phyloP scores from a whole-genome alignment of 345 rosid genomes.

The Leavenworthia alabamica region DNA sequence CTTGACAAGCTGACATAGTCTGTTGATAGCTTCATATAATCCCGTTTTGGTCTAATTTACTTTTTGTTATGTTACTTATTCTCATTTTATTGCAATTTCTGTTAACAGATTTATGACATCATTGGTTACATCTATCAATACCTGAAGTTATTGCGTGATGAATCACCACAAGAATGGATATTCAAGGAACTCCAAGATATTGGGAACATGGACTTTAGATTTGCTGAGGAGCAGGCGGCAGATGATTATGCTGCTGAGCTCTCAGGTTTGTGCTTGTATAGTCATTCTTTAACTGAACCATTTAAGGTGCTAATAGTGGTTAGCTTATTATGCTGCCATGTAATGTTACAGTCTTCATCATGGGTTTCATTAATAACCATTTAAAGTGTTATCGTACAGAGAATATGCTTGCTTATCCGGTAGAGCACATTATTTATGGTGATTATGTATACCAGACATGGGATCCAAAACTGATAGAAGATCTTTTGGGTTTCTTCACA shows the following conservation, averaged over 20 bases:
- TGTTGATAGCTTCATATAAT: constrained; percentile 1
- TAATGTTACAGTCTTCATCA: not conserved
- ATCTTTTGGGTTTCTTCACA: constrained; percentile 56
- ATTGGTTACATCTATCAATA: constrained; percentile 84
- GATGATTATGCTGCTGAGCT: constrained; percentile 97
- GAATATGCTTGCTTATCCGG: constrained; percentile 74
- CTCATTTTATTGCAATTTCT: not conserved
- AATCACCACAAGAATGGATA: constrained; percentile 92
- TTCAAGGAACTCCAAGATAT: constrained; percentile 95
- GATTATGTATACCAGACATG: constrained; percentile 69
- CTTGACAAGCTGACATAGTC: constrained; percentile 3
- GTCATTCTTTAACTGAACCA: not conserved
- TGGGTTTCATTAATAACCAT: constrained; percentile 3
- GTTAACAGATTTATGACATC: constrained; percentile 66
- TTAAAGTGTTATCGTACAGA: constrained; percentile 40
- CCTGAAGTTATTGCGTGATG: constrained; percentile 59
- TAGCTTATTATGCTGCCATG: constrained; percentile 8
- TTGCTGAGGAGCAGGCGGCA: constrained; percentile 91
- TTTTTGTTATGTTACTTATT: constrained; percentile 6
- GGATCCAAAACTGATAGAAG: constrained; percentile 70
- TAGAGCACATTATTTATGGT: constrained; percentile 83
- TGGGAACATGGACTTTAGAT: constrained; percentile 85
- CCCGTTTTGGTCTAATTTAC: not conserved
- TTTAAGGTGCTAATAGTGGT: not conserved
- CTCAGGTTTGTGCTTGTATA: constrained; percentile 53